Evolutionary conservation across 106 monocot genomes (phyloP), one percentile per base, ranked within the genome.

Genomic region (Triglochin maritima): DNA sequence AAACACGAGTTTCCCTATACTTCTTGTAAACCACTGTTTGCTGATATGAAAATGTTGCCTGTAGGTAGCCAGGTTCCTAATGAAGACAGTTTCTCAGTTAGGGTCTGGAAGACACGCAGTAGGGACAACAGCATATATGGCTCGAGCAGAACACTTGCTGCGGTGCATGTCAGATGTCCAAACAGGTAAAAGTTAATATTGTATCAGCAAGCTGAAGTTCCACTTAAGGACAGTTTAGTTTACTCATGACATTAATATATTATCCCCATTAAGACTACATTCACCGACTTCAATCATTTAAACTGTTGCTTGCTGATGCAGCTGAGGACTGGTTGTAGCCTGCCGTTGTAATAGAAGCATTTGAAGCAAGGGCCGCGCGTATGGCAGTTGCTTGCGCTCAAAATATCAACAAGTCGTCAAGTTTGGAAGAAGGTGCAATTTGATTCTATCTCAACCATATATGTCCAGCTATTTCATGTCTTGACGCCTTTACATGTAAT

Each of bases 31-130:
- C 29, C 29, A 29, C 29, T 0, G 15, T 66, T 51, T 66, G 14
- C 46, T 46, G 4, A 52, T 11, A 9, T 52, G 29, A 51, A 66
- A 29, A 41, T 52, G 2, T 7, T 43, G 6, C 9, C 42, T 56
- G 54, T 64, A 95, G 95, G 95, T 96, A 69, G 95, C 95, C 69
- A 87, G 90, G 85, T 90, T 96, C 79, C 83, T 94, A 58, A 79
- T 94, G 72, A 94, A 94, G 79, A 89, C 87, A 44, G 87, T 88
- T 68, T 78, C 89, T 67, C 85, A 79, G 57, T 76, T 96, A 46
- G 82, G 71, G 41, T 83, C 90, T 43, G 88, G 88, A 50, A 82
- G 63, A 75, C 76, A 82, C 46, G 90, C 90, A 14, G 76, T 81
- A 4, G 94, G 95, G 13, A 87, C 90, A 43, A 79, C 78, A 11